phyloP scores from a whole-genome alignment of 1,139 yeast species.

The Groenewaldozyma auringiensis region DNA sequence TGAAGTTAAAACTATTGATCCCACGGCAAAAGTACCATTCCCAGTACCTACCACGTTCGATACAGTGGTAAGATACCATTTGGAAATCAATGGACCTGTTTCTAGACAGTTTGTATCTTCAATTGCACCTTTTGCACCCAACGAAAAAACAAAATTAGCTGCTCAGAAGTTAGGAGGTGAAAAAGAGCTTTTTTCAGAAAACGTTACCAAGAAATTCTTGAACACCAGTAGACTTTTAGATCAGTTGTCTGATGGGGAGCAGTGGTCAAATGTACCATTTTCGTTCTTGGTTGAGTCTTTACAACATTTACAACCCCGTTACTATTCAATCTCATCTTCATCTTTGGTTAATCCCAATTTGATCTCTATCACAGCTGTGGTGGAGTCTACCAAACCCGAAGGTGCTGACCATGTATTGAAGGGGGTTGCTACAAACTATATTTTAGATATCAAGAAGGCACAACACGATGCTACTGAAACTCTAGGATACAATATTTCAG shows the following conservation, averaged over 20 bases:
- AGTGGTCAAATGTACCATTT: constrained; percentile 78
- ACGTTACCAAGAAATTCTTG: constrained; percentile 51
- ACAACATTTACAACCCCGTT: constrained; percentile 84
- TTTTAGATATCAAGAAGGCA: constrained; percentile 62
- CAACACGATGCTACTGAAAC: constrained; percentile 41
- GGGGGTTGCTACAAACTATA: constrained; percentile 89
- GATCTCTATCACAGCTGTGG: constrained; percentile 78
- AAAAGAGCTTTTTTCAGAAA: constrained; percentile 58
- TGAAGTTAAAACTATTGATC: constrained; percentile 62
- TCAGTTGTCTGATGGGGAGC: constrained; percentile 49
- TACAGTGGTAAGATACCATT: constrained; percentile 74
- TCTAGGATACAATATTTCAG: constrained; percentile 55
- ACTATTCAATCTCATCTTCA: constrained; percentile 93
- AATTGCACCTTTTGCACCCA: constrained; percentile 80
- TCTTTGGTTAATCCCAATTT: constrained; percentile 67
- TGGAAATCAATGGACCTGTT: constrained; percentile 88
- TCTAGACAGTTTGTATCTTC: constrained; percentile 80
- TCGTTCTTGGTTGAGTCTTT: constrained; percentile 74
- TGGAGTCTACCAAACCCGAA: constrained; percentile 54
- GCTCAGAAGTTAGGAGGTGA: constrained; percentile 54
- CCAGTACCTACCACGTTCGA: constrained; percentile 90
- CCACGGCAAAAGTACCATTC: constrained; percentile 69
- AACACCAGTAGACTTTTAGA: constrained; percentile 74
- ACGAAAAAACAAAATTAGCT: constrained; percentile 46
- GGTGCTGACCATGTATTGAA: constrained; percentile 45